A percentile compares a stretch with the other conserved stretches of the same genome.
phyloP scores from a whole-genome alignment of 148 eudicot genomes.

The Diospyros kaki region DNA sequence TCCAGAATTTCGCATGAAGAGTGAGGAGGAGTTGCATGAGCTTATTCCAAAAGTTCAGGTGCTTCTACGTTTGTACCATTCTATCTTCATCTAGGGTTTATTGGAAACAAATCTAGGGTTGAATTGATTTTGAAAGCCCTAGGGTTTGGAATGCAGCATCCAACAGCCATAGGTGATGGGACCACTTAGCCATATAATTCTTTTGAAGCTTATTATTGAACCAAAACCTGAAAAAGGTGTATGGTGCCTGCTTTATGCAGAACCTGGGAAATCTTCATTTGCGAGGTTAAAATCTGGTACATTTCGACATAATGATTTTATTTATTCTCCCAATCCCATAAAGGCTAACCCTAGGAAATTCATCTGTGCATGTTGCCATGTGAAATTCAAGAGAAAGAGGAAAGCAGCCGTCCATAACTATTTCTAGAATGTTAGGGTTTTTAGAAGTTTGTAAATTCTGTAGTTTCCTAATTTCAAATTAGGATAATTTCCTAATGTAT shows the following conservation, averaged over 20 bases:
- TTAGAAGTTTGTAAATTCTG: too few species aligned
- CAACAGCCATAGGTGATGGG: background rate
- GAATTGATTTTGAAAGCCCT: background rate
- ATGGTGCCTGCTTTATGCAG: background rate
- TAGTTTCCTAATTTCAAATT: too few species aligned
- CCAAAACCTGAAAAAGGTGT: background rate
- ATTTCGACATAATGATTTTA: background rate
- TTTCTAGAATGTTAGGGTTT: too few species aligned
- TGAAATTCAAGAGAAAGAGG: too few species aligned
- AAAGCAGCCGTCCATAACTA: too few species aligned
- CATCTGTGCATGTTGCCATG: background rate
- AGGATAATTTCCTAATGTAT: too few species aligned
- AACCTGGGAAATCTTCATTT: background rate
- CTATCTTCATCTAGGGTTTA: background rate
- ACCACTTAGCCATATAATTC: background rate
- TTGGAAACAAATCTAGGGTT: background rate
- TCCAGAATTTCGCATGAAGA: conserved; percentile 68
- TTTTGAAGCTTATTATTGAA: background rate
- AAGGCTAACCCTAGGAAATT: background rate
- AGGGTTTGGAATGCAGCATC: background rate
- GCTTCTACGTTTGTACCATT: conserved; percentile 5
- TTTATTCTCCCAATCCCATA: background rate
- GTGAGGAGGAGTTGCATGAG: conserved; percentile 54
- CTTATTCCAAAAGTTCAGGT: conserved; percentile 81
- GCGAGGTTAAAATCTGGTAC: background rate